Conservation (phyloP, 306 rosid genomes). For the Carpinus viminea region DNA sequence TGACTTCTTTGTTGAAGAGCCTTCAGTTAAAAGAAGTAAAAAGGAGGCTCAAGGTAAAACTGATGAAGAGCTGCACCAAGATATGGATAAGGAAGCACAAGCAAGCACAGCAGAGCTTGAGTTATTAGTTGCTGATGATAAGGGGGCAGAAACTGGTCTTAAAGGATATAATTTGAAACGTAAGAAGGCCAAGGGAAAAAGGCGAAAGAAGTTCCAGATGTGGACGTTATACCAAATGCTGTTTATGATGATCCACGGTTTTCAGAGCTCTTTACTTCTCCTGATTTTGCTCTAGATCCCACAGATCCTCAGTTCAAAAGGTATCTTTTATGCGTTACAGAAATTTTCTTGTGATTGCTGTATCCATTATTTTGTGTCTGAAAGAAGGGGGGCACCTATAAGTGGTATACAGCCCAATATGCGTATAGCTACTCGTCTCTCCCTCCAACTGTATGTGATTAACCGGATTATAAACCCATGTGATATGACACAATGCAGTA, state of each 20-base stretch:
- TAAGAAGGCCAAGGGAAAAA: constrained; percentile 60
- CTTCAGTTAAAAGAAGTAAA: constrained; percentile 47
- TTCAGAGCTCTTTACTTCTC: constrained; percentile 52
- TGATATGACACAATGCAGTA: background rate
- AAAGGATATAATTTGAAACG: constrained; percentile 78
- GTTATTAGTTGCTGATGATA: constrained; percentile 85
- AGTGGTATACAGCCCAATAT: background rate
- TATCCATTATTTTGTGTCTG: background rate
- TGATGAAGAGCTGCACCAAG: constrained; percentile 31
- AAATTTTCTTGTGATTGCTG: background rate
- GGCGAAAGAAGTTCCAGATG: constrained; percentile 54
- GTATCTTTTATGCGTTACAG: constrained; percentile 36
- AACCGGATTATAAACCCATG: background rate
- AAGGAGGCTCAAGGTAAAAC: constrained; percentile 42
- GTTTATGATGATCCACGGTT: constrained; percentile 80
- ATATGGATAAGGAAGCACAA: constrained; percentile 43
- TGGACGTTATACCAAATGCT: constrained; percentile 61
- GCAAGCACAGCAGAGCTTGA: constrained; percentile 87
- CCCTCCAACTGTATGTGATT: background rate
- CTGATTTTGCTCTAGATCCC: constrained; percentile 75
- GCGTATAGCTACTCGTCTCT: background rate
- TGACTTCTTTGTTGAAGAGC: constrained; percentile 81
- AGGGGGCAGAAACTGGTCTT: constrained; percentile 47
- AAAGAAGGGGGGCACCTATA: background rate
- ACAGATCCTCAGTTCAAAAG: constrained; percentile 90